These are phyloP conservation scores for Rhizopogon roseolus DNA, from an alignment of 768 basidiomycete species.

Conservation along the genomic window DNA sequence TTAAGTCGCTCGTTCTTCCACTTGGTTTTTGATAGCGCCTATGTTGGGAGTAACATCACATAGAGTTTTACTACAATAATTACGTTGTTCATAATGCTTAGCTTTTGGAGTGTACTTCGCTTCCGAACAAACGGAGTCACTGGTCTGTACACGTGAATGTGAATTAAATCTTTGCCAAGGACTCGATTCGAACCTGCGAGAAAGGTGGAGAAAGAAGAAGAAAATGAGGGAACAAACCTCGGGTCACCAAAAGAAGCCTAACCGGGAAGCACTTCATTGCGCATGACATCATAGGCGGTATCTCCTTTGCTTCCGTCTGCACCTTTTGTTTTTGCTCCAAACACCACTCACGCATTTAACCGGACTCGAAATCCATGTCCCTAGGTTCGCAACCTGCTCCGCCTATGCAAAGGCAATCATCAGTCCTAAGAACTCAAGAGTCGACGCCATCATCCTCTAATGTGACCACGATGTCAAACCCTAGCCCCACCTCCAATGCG, in stretches of 20 bases:
- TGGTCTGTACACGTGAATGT: too few relatives aligned
- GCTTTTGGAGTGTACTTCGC: background rate
- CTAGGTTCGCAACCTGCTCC: background rate
- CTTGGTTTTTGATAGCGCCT: background rate
- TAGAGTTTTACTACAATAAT: slow-evolving; percentile 4
- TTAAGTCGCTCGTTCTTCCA: slow-evolving; percentile 23
- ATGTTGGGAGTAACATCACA: slow-evolving; percentile 10
- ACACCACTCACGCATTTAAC: background rate
- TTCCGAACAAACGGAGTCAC: background rate
- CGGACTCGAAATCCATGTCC: slow-evolving; percentile 17
- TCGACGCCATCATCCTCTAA: background rate
- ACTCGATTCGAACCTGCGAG: background rate
- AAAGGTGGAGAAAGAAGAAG: background rate
- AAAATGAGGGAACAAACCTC: background rate
- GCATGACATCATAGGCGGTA: slow-evolving; percentile 3
- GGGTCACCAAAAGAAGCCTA: background rate
- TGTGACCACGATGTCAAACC: background rate
- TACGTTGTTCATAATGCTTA: background rate
- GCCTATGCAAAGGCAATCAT: background rate
- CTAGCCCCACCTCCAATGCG: background rate
- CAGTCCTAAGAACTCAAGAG: background rate
- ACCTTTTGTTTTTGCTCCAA: background rate
- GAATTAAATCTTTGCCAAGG: too few relatives aligned
- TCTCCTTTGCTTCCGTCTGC: background rate
- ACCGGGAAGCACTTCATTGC: background rate